Base-by-base conservation (phyloP, 108 stramenopile genomes). In the Cyclotella choctawhatcheeana region DNA sequence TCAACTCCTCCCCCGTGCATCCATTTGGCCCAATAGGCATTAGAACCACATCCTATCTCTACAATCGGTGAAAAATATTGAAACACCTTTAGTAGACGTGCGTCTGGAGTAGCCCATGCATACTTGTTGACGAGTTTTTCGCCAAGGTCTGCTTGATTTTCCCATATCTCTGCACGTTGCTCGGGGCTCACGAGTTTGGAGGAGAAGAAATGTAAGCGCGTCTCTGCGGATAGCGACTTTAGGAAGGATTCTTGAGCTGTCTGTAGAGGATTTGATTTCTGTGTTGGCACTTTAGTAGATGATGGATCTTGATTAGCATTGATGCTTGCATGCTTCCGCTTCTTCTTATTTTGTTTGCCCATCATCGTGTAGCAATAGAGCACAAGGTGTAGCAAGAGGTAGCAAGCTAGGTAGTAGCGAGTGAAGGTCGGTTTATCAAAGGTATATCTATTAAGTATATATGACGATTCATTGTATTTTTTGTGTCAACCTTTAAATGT, bases 31-130 rank as follows among this genome's bases (percentile, higher is more conserved):
- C 93, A 94, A 75, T 93, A 96, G 2, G 91, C 95, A 69, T 96
- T 92, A 10, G 88, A 73, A 35, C 92, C 95, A 53, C 90, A 92
- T 18, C 92, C 95, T 29, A 93, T 77, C 74, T 96, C 95, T 3
- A 96, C 90, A 53, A 96, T 73, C 8, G 88, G 90, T 34, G 59
- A 59, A 67, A 93, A 94, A 18, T 88, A 65, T 34, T 77, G 70
- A 47, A 92, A 67, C 34, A 96, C 82, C 12, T 62, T 73, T 21
- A 96, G 44, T 25, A 84, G 77, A 12, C 73, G 69, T 18, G 63
- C 60, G 65, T 85, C 75, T 10, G 95, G 95, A 5, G 86, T 89
- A 13, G 95, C 93, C 95, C 95, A 96, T 22, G 86, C 74, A 64
- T 86, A 91, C 26, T 61, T 51, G 66, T 93, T 81, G 22, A 96